Evolutionary conservation across 495 filamentous ascomycete genomes (phyloP).

Genomic region (Aspergillus steynii): DNA sequence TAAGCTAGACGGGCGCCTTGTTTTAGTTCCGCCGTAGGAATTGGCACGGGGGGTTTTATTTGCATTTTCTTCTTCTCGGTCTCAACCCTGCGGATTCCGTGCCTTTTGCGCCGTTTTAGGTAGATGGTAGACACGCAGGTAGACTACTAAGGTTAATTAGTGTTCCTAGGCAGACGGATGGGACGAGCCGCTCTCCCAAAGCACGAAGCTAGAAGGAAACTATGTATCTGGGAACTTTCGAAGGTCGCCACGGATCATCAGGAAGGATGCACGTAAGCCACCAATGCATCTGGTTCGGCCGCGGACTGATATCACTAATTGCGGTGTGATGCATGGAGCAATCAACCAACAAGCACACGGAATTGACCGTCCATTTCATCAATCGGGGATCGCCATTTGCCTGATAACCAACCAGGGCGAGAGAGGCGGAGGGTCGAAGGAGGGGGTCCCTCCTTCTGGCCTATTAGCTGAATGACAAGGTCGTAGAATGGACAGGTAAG

Average conservation of each 20-base stretch:
- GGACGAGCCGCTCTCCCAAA: not conserved
- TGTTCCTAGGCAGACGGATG: not conserved
- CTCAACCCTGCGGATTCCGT: not conserved
- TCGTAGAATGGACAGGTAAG: not conserved
- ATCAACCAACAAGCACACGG: not conserved
- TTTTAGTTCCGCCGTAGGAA: slow-evolving; percentile 6
- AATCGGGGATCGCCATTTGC: not conserved
- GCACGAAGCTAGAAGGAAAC: not conserved
- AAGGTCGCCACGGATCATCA: not conserved
- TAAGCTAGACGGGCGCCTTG: slow-evolving; percentile 15
- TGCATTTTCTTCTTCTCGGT: not conserved
- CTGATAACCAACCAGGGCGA: no score
- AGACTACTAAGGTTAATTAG: not conserved
- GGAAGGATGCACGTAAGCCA: not conserved
- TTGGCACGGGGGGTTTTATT: not conserved
- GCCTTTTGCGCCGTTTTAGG: not conserved
- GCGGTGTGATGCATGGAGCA: not conserved
- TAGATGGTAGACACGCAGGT: not conserved
- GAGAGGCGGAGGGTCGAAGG: no score
- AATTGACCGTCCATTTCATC: not conserved
- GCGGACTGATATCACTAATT: not conserved
- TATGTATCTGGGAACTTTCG: not conserved
- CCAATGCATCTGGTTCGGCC: not conserved
- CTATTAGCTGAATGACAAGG: not conserved
- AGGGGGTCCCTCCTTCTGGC: not conserved